These are phyloP conservation scores for Thermomyces lanuginosus DNA, from an alignment of 2,329 filamentous ascomycete genomes.

Conservation along the genomic window DNA sequence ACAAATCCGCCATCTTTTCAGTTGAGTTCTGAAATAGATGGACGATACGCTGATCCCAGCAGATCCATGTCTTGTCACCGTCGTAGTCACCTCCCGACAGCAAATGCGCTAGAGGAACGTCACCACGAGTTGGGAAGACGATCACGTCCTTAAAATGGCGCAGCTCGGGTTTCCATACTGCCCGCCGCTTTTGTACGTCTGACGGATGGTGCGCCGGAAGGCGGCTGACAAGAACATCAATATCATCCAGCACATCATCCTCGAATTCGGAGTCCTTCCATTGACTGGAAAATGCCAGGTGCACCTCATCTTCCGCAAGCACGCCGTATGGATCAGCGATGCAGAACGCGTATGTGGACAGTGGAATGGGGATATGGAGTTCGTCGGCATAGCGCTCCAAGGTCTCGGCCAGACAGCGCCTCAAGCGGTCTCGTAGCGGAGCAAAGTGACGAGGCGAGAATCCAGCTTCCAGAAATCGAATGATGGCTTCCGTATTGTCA, in stretches of 20 bases:
- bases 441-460: conserved; percentile 29
- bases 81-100: conserved; percentile 51
- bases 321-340: conserved; percentile 39
- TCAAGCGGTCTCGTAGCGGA: conserved; percentile 26
- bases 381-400: conserved; percentile 30
- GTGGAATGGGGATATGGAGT: conserved; percentile 32
- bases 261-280: conserved; percentile 26
- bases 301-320: conserved; percentile 38
- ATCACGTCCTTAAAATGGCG: conserved; percentile 41
- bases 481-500: conserved; percentile 19
- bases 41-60: conserved; percentile 41
- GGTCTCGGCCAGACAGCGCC: conserved; percentile 22
- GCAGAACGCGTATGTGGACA: conserved; percentile 39
- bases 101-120: conserved; percentile 39
- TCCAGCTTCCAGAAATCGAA: conserved; percentile 27
- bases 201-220: conserved; percentile 41
- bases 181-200: conserved; percentile 40
- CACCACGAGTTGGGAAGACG: conserved; percentile 39
- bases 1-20: conserved; percentile 21
- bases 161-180: conserved; percentile 35
- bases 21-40: conserved; percentile 37
- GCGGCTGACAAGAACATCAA: conserved; percentile 40
- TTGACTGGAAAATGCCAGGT: conserved; percentile 37
- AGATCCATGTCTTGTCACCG: conserved; percentile 44
- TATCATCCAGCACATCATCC: conserved; percentile 30